Conservation (phyloP, 2,329 filamentous ascomycete species). For the Westerdykella aurantiaca region DNA sequence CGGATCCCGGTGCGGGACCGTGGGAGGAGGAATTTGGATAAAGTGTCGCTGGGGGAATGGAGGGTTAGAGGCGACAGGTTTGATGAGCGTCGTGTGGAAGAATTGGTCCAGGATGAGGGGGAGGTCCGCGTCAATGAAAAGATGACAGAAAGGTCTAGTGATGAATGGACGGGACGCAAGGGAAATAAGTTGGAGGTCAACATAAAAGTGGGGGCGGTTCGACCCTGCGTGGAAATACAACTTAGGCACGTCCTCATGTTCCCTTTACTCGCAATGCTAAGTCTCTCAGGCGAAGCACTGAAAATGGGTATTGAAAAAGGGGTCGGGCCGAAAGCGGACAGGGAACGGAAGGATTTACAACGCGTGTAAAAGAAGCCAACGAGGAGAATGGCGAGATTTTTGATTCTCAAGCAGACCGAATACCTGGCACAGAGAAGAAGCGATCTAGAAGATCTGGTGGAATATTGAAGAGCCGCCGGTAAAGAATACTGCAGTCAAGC, state of each 20-base stretch:
- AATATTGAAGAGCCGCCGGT: too few species aligned
- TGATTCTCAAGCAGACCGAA: too few species aligned
- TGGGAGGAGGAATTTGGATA: constrained; percentile 18
- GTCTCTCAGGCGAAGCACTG: constrained; percentile 11
- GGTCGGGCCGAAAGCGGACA: neutral
- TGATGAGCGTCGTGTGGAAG: constrained; percentile 3
- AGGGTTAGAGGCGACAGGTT: constrained; percentile 8
- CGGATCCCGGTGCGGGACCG: constrained; percentile 8
- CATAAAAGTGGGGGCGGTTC: constrained; percentile 5
- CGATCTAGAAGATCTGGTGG: too few species aligned
- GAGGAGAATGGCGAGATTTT: too few species aligned
- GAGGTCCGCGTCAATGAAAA: neutral
- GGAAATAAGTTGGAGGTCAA: constrained; percentile 9
- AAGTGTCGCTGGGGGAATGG: constrained; percentile 15
- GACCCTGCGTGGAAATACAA: neutral
- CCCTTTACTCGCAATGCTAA: constrained; percentile 16
- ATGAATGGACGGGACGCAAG: neutral
- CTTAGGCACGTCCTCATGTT: constrained; percentile 14
- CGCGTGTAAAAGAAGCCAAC: too few species aligned
- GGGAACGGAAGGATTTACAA: too few species aligned
- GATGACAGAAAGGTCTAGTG: too few species aligned
- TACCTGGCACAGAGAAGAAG: too few species aligned
- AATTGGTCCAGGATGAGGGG: neutral
- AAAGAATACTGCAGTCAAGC: too few species aligned
- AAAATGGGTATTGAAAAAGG: constrained; percentile 18